Conservation (phyloP, 768 basidiomycete genomes). For the Serendipita sp. region DNA sequence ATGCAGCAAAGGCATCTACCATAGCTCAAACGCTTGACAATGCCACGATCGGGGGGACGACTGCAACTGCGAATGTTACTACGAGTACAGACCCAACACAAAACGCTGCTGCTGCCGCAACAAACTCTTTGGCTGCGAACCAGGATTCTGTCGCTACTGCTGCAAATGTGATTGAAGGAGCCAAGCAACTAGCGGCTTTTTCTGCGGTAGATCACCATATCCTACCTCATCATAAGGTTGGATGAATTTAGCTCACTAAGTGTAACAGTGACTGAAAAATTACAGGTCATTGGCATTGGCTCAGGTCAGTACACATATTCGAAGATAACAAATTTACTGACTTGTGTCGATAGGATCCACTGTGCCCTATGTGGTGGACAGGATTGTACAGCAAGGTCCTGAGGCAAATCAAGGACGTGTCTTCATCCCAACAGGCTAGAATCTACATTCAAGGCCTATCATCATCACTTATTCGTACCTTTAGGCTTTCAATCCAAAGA, state of each 20-base stretch:
- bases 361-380: conserved; percentile 91
- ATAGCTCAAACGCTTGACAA: not conserved
- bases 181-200: conserved; percentile 84
- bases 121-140: not conserved
- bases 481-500: conserved; percentile 88
- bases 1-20: not conserved
- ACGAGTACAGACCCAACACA: not conserved
- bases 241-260: conserved; percentile 10
- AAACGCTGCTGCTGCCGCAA: not conserved
- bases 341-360: conserved; percentile 49
- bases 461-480: conserved; percentile 4
- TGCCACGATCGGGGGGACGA: not conserved
- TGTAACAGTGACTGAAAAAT: conserved; percentile 1
- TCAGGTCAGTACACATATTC: conserved; percentile 35
- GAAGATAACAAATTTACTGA: conserved; percentile 8
- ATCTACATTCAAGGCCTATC: not conserved
- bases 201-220: conserved; percentile 89
- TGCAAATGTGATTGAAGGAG: conserved; percentile 39
- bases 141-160: conserved; percentile 7
- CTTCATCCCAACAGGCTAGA: conserved; percentile 75
- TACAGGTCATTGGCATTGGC: conserved; percentile 72
- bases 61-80: not conserved
- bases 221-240: conserved; percentile 62
- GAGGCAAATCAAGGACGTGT: conserved; percentile 64
- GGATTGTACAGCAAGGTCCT: conserved; percentile 70